These are phyloP conservation scores for Stellera chamaejasme DNA, from an alignment of 345 rosid species.

Conservation along the genomic window DNA sequence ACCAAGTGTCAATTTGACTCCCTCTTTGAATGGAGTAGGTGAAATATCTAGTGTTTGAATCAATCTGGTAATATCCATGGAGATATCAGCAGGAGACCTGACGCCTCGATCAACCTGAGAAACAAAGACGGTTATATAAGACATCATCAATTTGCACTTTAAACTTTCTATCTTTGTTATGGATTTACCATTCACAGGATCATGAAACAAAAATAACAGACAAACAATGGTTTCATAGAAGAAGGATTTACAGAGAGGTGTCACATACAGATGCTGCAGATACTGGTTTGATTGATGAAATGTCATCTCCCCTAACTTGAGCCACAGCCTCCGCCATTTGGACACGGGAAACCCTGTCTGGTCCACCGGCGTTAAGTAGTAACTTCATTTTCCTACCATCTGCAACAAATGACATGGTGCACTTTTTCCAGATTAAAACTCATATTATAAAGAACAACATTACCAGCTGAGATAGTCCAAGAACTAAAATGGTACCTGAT, in stretches of 20 bases:
- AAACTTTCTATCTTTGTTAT: too few species aligned
- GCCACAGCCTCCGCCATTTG: constrained; percentile 88
- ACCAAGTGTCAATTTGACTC: constrained; percentile 56
- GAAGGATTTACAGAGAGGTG: neutral
- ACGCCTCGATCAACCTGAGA: constrained; percentile 71
- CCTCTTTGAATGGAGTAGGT: constrained; percentile 56
- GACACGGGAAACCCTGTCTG: constrained; percentile 76
- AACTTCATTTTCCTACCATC: constrained; percentile 58
- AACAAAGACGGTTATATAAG: constrained; percentile 3
- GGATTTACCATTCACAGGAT: too few species aligned
- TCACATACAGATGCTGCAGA: constrained; percentile 64
- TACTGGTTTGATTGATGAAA: constrained; percentile 53
- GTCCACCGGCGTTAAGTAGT: constrained; percentile 78
- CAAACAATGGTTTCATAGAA: too few species aligned
- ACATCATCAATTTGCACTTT: neutral
- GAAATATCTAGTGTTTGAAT: constrained; percentile 35
- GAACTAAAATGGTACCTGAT: constrained; percentile 33
- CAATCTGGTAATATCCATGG: constrained; percentile 73
- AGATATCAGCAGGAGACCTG: constrained; percentile 75
- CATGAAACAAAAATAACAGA: too few species aligned
- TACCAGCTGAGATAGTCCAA: neutral
- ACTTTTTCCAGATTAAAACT: constrained; percentile 5
- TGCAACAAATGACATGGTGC: constrained; percentile 13
- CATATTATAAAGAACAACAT: neutral
- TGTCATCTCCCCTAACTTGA: constrained; percentile 44